A percentile compares a stretch with the other conserved stretches of the same genome.
These are phyloP conservation scores for Helotiales sp. DNA, from an alignment of 2,329 filamentous ascomycete genomes.

Conservation along the genomic window DNA sequence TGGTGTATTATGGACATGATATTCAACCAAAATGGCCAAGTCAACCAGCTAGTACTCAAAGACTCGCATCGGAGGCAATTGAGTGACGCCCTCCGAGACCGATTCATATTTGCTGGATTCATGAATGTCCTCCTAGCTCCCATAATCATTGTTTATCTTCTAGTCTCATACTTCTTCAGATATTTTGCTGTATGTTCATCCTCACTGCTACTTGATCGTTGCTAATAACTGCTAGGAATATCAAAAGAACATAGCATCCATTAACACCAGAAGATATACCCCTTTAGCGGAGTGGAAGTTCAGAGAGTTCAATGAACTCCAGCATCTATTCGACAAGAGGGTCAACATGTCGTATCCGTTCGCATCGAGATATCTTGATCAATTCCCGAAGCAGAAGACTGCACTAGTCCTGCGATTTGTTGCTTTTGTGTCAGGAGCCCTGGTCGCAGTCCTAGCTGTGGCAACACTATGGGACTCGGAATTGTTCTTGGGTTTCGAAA, in stretches of 20 bases:
- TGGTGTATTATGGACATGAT: conserved; percentile 91
- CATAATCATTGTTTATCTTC: conserved; percentile 80
- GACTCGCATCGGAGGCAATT: conserved; percentile 77
- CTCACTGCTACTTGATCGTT: neutral
- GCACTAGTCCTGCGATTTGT: conserved; percentile 83
- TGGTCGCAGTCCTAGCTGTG: conserved; percentile 81
- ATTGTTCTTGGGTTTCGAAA: conserved; percentile 86
- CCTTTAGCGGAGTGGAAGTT: conserved; percentile 97
- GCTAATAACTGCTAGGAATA: conserved; percentile 65
- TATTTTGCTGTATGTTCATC: conserved; percentile 75
- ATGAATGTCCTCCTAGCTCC: conserved; percentile 87
- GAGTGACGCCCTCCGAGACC: conserved; percentile 72
- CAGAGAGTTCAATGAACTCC: conserved; percentile 94
- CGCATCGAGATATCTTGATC: conserved; percentile 87
- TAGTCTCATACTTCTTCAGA: conserved; percentile 89
- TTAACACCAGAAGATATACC: conserved; percentile 89
- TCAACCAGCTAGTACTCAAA: conserved; percentile 82
- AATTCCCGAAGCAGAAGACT: conserved; percentile 94
- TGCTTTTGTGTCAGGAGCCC: conserved; percentile 82
- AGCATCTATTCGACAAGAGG: conserved; percentile 86
- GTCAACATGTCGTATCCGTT: conserved; percentile 94
- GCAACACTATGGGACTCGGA: conserved; percentile 89
- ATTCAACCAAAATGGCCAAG: conserved; percentile 85
- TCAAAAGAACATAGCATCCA: conserved; percentile 85
- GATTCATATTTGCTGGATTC: conserved; percentile 80